Percentiles rank a stretch among this genome's conserved stretches.
Conservation (phyloP, 345 rosid species). For the Cochlearia excelsa region DNA sequence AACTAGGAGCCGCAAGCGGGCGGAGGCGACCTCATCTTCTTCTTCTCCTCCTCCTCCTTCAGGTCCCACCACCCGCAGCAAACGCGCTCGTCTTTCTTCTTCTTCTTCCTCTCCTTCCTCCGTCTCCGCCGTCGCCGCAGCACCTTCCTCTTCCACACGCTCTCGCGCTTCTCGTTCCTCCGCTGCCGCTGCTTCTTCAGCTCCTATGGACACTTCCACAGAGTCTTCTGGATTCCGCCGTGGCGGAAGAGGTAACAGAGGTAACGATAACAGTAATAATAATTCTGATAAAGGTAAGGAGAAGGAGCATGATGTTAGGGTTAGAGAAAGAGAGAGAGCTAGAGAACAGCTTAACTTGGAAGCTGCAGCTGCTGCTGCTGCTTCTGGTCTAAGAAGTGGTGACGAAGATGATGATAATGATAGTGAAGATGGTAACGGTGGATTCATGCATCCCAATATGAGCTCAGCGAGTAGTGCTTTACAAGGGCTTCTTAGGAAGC, state of each 20-base stretch:
- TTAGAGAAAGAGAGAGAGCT: conserved; percentile 52
- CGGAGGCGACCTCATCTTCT: conserved; percentile 99
- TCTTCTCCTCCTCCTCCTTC: conserved; percentile 60
- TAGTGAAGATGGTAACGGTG: conserved; percentile 83
- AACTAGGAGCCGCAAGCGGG: conserved; percentile 99
- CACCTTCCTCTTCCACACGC: conserved; percentile 36
- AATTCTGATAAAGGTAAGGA: conserved; percentile 85
- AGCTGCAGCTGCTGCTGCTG: conserved; percentile 41
- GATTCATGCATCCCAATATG: conserved; percentile 78
- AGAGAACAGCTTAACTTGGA: conserved; percentile 65
- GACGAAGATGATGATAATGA: conserved; percentile 77
- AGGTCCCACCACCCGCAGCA: conserved; percentile 78
- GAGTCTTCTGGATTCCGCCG: conserved; percentile 81
- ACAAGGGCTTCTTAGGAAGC: conserved; percentile 89
- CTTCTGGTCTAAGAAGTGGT: conserved; percentile 27
- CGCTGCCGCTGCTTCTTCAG: conserved; percentile 21
- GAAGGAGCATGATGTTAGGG: conserved; percentile 76
- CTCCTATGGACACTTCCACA: conserved; percentile 69
- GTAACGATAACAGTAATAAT: conserved; percentile 30
- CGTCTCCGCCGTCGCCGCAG: conserved; percentile 17
- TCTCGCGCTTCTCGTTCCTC: conserved; percentile 41
- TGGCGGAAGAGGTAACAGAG: conserved; percentile 50
- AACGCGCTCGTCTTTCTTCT: conserved; percentile 63
- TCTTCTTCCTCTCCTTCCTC: conserved; percentile 32
- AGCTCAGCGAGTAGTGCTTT: conserved; percentile 94